These are phyloP conservation scores for Nigrospora sphaerica DNA, from an alignment of 2,329 filamentous ascomycete species.

Conservation along the genomic window DNA sequence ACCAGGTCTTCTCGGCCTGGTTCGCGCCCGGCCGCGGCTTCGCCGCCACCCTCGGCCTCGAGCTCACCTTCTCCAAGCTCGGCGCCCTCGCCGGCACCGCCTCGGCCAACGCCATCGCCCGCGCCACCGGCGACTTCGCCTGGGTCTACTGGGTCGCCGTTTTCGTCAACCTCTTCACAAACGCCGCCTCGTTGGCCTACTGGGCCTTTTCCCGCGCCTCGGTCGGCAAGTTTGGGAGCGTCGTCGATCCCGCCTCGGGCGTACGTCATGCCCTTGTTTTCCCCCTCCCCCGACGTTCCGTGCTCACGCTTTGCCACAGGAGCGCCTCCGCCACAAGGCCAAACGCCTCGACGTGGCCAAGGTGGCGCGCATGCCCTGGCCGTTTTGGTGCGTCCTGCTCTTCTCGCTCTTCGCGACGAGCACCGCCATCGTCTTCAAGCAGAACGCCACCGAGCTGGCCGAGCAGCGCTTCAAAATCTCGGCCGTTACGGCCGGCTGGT, in stretches of 20 bases:
- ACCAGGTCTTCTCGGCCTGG: conserved; percentile 60
- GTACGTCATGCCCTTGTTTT: conserved; percentile 12
- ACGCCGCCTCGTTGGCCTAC: conserved; percentile 43
- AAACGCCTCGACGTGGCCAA: conserved; percentile 49
- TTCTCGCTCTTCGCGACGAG: conserved; percentile 55
- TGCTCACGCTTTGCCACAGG: neutral
- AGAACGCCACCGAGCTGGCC: conserved; percentile 55
- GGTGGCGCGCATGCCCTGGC: conserved; percentile 51
- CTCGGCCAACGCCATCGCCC: conserved; percentile 51
- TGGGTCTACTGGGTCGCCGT: conserved; percentile 58
- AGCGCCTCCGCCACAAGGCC: conserved; percentile 52
- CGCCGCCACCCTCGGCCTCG: conserved; percentile 53
- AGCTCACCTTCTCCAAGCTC: conserved; percentile 54
- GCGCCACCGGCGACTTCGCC: conserved; percentile 48
- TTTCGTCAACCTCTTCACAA: conserved; percentile 59
- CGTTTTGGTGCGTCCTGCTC: conserved; percentile 46
- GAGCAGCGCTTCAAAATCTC: conserved; percentile 51
- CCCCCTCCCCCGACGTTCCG: too few relatives aligned
- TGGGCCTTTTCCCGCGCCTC: conserved; percentile 48
- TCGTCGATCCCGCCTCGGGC: conserved; percentile 47
- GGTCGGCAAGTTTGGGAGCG: conserved; percentile 36
- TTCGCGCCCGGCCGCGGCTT: conserved; percentile 56
- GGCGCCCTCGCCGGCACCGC: conserved; percentile 54
- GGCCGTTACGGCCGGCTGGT: conserved; percentile 52
- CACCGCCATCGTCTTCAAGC: conserved; percentile 43